Evolutionary conservation across 345 rosid genomes (phyloP).

Genomic region (Cardamine chenopodiifolia): DNA sequence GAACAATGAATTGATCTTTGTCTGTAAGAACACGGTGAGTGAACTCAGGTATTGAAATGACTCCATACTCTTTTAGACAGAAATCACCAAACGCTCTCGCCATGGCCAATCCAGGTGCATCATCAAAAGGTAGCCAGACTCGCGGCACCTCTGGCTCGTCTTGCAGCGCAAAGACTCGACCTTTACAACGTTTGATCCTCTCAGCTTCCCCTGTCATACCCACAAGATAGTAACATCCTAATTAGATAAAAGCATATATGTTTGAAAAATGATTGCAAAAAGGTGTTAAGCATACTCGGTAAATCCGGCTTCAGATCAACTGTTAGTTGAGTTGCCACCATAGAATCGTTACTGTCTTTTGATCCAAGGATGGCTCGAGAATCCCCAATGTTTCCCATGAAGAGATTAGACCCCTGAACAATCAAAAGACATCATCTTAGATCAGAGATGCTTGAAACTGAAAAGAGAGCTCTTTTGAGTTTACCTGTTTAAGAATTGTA

Average conservation of each 20-base stretch:
- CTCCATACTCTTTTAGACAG: slow-evolving; percentile 98
- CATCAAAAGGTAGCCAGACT: slow-evolving; percentile 99
- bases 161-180: slow-evolving; percentile 95
- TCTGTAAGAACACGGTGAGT: slow-evolving; percentile 85
- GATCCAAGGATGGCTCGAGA: slow-evolving; percentile 99
- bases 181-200: slow-evolving; percentile 93
- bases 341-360: slow-evolving; percentile 67
- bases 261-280: background rate
- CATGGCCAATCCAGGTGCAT: slow-evolving; percentile 99
- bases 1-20: slow-evolving; percentile 89
- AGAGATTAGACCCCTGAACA: slow-evolving; percentile 81
- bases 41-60: slow-evolving; percentile 90
- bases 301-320: slow-evolving; percentile 97
- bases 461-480: background rate
- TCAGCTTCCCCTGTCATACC: slow-evolving; percentile 83
- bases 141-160: slow-evolving; percentile 98
- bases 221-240: slow-evolving; percentile 2
- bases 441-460: background rate
- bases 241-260: background rate
- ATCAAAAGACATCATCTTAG: background rate
- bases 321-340: slow-evolving; percentile 89
- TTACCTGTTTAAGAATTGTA: slow-evolving; percentile 90
- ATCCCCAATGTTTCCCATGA: slow-evolving; percentile 97
- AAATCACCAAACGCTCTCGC: slow-evolving; percentile 99
- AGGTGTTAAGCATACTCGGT: slow-evolving; percentile 66